Conservation (phyloP, 768 basidiomycete genomes). For the Boletus rex-veris region DNA sequence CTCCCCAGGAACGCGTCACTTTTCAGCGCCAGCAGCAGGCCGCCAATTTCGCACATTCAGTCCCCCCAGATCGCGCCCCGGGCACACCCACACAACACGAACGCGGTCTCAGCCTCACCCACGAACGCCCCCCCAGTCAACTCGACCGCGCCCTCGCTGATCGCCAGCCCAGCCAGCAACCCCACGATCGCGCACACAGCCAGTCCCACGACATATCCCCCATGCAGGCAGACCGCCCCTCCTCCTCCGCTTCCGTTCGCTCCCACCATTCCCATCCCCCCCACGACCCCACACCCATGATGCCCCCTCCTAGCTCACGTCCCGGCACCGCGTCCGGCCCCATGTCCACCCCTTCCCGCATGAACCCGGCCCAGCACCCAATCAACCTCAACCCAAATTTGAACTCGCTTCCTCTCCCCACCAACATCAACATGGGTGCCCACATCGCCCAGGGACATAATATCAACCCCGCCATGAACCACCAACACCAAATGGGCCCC, state of each 20-base stretch:
- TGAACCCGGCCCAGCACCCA: conserved; percentile 21
- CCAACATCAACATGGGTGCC: conserved; percentile 10
- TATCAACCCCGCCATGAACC: conserved; percentile 14
- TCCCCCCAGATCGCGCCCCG: conserved; percentile 16
- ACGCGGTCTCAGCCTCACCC: conserved; percentile 14
- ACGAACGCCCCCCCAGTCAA: conserved; percentile 26
- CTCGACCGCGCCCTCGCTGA: conserved; percentile 20
- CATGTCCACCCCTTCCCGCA: conserved; percentile 13
- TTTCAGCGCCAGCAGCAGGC: conserved; percentile 30
- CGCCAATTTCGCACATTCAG: conserved; percentile 3
- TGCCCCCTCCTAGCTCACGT: conserved; percentile 25
- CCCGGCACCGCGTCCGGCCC: conserved; percentile 26
- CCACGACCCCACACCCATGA: conserved; percentile 19
- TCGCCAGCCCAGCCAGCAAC: conserved; percentile 18
- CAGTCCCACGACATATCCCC: conserved; percentile 22
- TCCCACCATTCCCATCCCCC: conserved; percentile 26
- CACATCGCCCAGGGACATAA: conserved; percentile 9
- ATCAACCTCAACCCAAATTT: conserved; percentile 24
- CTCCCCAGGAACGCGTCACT: conserved; percentile 26
- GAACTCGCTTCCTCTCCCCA: conserved; percentile 6
- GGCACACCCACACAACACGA: conserved; percentile 21
- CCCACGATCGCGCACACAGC: conserved; percentile 21
- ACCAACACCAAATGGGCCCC: conserved; percentile 12
- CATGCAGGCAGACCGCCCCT: conserved; percentile 22
- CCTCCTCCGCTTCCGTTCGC: conserved; percentile 27